Evolutionary conservation across 768 basidiomycete genomes (phyloP), one percentile per base, ranked within the genome.

Genomic region (Gymnopilus dilepis): DNA sequence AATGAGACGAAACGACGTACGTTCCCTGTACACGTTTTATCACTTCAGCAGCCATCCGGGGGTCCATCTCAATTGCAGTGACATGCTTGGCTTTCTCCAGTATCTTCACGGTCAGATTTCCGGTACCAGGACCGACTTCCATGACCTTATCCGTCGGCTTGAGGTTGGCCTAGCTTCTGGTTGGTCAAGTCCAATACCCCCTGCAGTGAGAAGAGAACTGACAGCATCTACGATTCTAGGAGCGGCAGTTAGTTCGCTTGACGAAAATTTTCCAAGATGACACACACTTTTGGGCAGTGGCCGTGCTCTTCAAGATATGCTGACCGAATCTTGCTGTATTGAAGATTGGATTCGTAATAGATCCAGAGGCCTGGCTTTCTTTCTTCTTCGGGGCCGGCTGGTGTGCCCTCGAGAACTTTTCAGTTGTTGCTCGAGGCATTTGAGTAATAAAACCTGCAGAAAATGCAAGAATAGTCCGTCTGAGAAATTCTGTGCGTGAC

Each of bases 1-100:
- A 57, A 45, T 11, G 26, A 22, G 11, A 52, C 50, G 33, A 66
- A 61, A 37, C 58, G 8, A 89, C 96, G 78, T 76, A 98, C 97
- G 90, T 97, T 80, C 97, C 97, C 83, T 98, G 91, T 8, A 99
- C 95, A 51, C 97, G 88, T 75, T 99, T 99, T 42, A 92, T 91
- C 53, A 99, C 85, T 74, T 99, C 97, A 17, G 96, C 95, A 13
- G 97, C 97, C 97, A 99, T 98, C 15, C 97, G 88, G 65, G 97
- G 97, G 72, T 99, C 97, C 91, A 95, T 94, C 77, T 99, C 97
- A 22, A 99, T 88, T 1, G 96, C 97, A 0, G 92, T 94, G 26
- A 94, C 91, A 77, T 91, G 90, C 73, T 95, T 95, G 57, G 92
- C 92, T 74, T 95, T 91, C 70, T 97, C 94, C 24, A 99, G 78